Base-by-base conservation (phyloP, 2,329 filamentous ascomycete species). In the Fusarium sp. region DNA sequence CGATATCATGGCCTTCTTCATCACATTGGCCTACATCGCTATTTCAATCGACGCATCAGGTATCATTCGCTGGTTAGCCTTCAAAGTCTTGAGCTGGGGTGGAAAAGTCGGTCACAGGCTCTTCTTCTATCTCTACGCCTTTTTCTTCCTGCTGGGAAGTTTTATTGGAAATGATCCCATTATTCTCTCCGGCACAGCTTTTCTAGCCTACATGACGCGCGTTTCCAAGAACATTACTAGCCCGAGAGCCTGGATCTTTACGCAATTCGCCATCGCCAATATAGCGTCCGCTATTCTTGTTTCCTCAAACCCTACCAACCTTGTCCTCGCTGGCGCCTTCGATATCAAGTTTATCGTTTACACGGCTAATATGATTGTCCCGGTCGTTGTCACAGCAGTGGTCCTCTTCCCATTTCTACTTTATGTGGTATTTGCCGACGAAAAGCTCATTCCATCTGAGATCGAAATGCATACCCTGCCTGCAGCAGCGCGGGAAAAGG, bases 1-100 rank as follows among this genome's bases (percentile, higher is more conserved):
- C 69, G 90, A 93, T 64, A 92, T 93, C 65, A 92, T 93, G 89
- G 80, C 84, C 18, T 93, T 93, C 79, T 93, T 93, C 79, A 82
- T 93, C 44, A 91, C 90, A 0, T 77, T 92, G 44, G 91, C 91
- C 4, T 93, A 93, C 72, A 92, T 93, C 62, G 91, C 91, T 48
- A 92, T 93, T 46, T 93, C 90, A 0, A 91, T 93, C 62, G 91
- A 93, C 69, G 90, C 91, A 4, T 93, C 91, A 0, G 91, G 91
- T 6, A 81, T 93, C 18, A 92, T 93, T 72, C 82, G 90, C 57
- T 93, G 84, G 67, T 76, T 93, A 23, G 90, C 91, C 0, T 92
- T 91, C 81, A 91, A 87, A 65, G 90, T 93, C 0, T 81, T 93
- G 4, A 84, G 90, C 60, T 88, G 86, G 79, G 90, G 89, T 49